Percentiles rank a stretch among this genome's conserved stretches.
These are phyloP conservation scores for Vanilla planifolia DNA, from an alignment of 106 monocot genomes.

Conservation along the genomic window DNA sequence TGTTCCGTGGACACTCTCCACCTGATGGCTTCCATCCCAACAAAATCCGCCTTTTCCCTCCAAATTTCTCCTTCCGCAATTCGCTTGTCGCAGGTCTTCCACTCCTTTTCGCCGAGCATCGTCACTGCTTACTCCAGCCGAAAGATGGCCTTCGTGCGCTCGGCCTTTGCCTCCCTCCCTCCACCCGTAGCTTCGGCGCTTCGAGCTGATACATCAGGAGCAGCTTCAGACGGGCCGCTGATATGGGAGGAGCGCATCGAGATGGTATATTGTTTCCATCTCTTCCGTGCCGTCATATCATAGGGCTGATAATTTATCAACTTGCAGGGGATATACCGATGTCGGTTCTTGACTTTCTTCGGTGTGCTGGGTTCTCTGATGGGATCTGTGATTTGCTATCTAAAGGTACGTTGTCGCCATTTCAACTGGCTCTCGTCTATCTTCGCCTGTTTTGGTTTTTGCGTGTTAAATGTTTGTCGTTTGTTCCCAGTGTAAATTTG, in stretches of 20 bases:
- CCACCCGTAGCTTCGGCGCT: not conserved
- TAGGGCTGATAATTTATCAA: not conserved
- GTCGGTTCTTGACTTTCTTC: slow-evolving; percentile 54
- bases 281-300: not conserved
- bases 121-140: not conserved
- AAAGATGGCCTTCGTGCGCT: not conserved
- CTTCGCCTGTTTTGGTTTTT: not conserved
- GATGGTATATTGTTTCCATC: not conserved
- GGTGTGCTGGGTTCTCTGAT: slow-evolving; percentile 55
- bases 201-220: not conserved
- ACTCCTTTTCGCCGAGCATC: not conserved
- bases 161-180: not conserved
- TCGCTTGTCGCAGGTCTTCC: not conserved
- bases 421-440: not conserved
- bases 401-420: slow-evolving; percentile 33
- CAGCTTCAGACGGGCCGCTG: not conserved
- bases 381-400: slow-evolving; percentile 62
- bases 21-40: not conserved
- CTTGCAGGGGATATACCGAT: slow-evolving; percentile 43
- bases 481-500: not conserved
- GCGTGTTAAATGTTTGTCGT: slow-evolving; percentile 2
- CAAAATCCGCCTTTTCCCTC: not conserved
- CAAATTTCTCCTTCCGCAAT: not conserved
- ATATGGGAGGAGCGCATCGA: slow-evolving; percentile 12
- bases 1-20: not conserved